These are phyloP conservation scores for Uronychia binucleata DNA, from an alignment of 73 alveolate genomes.

Conservation along the genomic window DNA sequence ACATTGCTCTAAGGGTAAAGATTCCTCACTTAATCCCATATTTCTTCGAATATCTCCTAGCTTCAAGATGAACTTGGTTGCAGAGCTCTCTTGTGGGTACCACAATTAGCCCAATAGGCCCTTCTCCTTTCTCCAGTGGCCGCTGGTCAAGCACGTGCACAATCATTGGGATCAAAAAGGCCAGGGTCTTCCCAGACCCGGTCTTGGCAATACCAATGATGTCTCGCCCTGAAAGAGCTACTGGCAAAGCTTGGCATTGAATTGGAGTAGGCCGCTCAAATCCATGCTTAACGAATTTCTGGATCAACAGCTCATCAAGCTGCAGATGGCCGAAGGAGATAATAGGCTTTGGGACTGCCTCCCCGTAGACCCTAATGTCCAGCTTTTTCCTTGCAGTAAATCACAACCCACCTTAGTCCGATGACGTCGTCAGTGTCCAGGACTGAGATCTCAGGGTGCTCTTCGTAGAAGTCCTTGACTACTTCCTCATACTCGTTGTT, in stretches of 20 bases:
- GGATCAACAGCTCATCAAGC: slow-evolving; percentile 53
- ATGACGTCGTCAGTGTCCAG: slow-evolving; percentile 68
- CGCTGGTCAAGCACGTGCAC: slow-evolving; percentile 88
- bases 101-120: slow-evolving; percentile 92
- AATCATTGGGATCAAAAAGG: slow-evolving; percentile 92
- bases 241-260: slow-evolving; percentile 88
- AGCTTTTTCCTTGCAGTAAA: slow-evolving; percentile 50
- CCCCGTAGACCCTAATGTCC: slow-evolving; percentile 76
- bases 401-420: slow-evolving; percentile 53
- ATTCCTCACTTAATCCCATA: slow-evolving; percentile 34
- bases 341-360: slow-evolving; percentile 86
- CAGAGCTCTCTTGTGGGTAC: slow-evolving; percentile 98
- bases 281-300: slow-evolving; percentile 55
- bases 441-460: slow-evolving; percentile 82
- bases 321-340: slow-evolving; percentile 45
- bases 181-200: slow-evolving; percentile 96
- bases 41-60: slow-evolving; percentile 51
- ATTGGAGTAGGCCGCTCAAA: slow-evolving; percentile 86
- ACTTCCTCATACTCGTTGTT: slow-evolving; percentile 79
- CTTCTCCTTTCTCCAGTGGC: slow-evolving; percentile 78
- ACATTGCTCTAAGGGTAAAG: slow-evolving; percentile 70
- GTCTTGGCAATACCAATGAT: slow-evolving; percentile 95
- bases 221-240: slow-evolving; percentile 91
- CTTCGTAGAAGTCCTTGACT: slow-evolving; percentile 81
- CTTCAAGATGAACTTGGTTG: slow-evolving; percentile 65